A percentile compares a stretch with the other conserved stretches of the same genome.
phyloP scores from a whole-genome alignment of 2,329 filamentous ascomycete genomes.

The Calonectria ilicicola region DNA sequence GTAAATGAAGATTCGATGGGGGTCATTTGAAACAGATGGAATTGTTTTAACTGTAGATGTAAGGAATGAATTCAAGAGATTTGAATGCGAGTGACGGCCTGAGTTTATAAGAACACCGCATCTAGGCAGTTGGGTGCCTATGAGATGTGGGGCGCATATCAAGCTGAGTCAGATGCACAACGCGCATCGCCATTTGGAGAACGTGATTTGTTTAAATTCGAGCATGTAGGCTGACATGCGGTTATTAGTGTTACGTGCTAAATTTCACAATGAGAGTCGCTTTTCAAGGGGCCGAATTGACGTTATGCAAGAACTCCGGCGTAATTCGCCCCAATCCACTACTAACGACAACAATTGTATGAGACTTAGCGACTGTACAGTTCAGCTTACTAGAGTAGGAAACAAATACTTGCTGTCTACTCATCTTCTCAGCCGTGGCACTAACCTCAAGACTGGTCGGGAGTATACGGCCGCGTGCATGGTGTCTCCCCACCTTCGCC shows the following conservation, averaged over 20 bases:
- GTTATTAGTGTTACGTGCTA: background rate
- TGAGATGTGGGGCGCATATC: background rate
- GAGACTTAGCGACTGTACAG: too few relatives aligned
- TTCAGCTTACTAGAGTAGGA: too few relatives aligned
- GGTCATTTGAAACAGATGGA: background rate
- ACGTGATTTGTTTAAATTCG: background rate
- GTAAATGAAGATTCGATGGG: background rate
- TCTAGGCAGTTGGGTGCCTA: background rate
- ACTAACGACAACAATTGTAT: too few relatives aligned
- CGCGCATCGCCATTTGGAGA: background rate
- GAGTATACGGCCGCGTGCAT: too few relatives aligned
- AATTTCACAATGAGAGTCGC: too few relatives aligned
- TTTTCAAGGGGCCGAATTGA: too few relatives aligned
- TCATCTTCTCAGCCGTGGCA: too few relatives aligned
- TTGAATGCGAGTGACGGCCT: background rate
- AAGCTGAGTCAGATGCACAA: background rate
- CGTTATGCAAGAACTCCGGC: too few relatives aligned
- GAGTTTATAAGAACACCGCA: background rate
- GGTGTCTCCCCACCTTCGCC: too few relatives aligned
- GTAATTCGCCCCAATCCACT: too few relatives aligned
- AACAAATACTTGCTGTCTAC: too few relatives aligned
- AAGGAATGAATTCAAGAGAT: background rate
- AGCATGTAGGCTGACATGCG: background rate
- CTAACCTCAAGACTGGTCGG: too few relatives aligned
- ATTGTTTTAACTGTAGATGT: background rate